These are phyloP conservation scores for Coprinopsis marcescibilis DNA, from an alignment of 768 basidiomycete species.

Conservation along the genomic window DNA sequence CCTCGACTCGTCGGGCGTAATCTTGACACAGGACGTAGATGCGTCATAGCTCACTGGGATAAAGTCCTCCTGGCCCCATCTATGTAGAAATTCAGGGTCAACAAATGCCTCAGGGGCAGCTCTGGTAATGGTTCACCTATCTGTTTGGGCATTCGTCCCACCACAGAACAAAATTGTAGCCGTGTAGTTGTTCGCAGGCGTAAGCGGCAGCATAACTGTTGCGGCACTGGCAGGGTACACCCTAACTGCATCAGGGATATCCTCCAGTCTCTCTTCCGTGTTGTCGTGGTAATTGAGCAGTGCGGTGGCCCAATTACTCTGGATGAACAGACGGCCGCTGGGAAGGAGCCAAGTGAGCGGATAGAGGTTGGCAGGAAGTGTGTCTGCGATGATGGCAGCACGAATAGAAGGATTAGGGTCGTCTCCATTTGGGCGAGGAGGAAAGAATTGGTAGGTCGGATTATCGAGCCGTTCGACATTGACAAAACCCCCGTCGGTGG, in stretches of 20 bases:
- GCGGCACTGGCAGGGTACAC: conserved; percentile 79
- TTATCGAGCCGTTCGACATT: conserved; percentile 65
- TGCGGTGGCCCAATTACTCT: conserved; percentile 59
- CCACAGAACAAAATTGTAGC: conserved; percentile 84
- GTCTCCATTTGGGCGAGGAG: conserved; percentile 45
- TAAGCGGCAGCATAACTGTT: conserved; percentile 74
- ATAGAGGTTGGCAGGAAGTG: conserved; percentile 73
- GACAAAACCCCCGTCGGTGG: conserved; percentile 63
- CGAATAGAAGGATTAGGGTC: conserved; percentile 49
- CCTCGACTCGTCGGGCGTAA: conserved; percentile 63
- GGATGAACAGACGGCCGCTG: conserved; percentile 55
- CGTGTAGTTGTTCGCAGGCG: conserved; percentile 77
- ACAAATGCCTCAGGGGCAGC: conserved; percentile 8
- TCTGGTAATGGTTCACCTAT: conserved; percentile 31
- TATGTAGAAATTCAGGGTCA: conserved; percentile 17
- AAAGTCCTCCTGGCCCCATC: conserved; percentile 47
- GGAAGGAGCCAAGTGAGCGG: conserved; percentile 77
- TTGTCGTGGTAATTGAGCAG: conserved; percentile 60
- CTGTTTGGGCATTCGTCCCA: conserved; percentile 54
- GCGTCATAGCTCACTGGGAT: conserved; percentile 50
- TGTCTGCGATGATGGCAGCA: conserved; percentile 58
- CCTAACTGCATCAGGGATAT: conserved; percentile 68
- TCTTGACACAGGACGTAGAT: conserved; percentile 70
- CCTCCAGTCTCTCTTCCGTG: conserved; percentile 51
- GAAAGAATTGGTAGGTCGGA: conserved; percentile 81